Percentiles rank a stretch among this genome's conserved stretches.
Evolutionary conservation across 169 alveolate species (phyloP).

Genomic region (Plasmodium gonderi): DNA sequence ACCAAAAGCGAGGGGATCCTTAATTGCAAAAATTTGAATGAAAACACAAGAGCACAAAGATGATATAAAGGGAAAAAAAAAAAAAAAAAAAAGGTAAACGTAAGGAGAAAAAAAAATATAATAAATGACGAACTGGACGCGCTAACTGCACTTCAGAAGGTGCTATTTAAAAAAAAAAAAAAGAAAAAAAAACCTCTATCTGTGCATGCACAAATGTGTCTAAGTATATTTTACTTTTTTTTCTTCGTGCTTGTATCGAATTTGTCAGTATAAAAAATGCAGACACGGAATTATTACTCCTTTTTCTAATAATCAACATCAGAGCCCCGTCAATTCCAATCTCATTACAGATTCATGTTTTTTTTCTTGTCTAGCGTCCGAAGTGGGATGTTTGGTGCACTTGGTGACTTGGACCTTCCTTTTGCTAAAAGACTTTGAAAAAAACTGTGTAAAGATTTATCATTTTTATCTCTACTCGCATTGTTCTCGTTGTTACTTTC

Average conservation of each 20-base stretch:
- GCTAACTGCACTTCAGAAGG: too few species aligned
- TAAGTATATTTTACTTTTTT: too few species aligned
- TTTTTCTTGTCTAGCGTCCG: conserved; percentile 21
- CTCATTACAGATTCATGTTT: not conserved
- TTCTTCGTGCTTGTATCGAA: too few species aligned
- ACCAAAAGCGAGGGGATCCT: not conserved
- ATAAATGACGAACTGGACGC: too few species aligned
- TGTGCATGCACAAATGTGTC: too few species aligned
- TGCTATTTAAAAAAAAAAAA: too few species aligned
- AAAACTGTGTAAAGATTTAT: conserved; percentile 62
- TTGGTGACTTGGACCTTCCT: conserved; percentile 70
- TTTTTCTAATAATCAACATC: not conserved
- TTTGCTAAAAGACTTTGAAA: conserved; percentile 64
- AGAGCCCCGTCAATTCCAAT: not conserved
- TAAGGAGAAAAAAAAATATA: not conserved
- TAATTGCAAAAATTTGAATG: not conserved
- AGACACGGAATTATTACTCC: too few species aligned
- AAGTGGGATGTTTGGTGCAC: conserved; percentile 30
- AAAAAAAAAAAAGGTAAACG: not conserved
- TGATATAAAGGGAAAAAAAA: not conserved
- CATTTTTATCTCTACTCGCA: conserved; percentile 29
- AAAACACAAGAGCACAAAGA: not conserved
- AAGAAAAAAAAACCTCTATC: too few species aligned
- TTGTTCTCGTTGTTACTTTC: conserved; percentile 10
- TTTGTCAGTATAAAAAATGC: too few species aligned